These are phyloP conservation scores for Monoraphidium neglectum DNA, from an alignment of 139 green algal genomes.

Conservation along the genomic window DNA sequence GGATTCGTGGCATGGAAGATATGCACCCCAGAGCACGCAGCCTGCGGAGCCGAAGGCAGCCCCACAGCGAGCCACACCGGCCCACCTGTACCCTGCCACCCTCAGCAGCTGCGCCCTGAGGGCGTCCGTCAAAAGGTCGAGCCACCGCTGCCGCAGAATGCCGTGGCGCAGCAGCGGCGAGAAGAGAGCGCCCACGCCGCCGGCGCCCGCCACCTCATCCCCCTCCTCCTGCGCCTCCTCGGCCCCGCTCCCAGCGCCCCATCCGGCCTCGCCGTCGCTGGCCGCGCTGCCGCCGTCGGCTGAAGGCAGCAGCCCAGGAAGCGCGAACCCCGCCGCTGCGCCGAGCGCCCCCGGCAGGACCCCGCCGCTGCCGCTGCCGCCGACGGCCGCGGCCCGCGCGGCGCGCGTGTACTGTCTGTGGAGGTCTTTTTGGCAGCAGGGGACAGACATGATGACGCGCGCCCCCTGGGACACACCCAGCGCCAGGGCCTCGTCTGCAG, in stretches of 20 bases:
- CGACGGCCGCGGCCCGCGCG: conserved; percentile 1
- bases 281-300: no score
- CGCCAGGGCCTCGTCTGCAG: conserved; percentile 53
- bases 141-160: conserved; percentile 58
- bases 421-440: conserved; percentile 72
- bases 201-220: no score
- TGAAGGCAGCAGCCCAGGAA: no score
- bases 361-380: neutral
- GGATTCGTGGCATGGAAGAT: no score
- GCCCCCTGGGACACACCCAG: conserved; percentile 45
- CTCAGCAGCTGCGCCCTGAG: conserved; percentile 45
- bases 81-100: conserved; percentile 42
- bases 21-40: no score
- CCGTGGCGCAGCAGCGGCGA: conserved; percentile 52
- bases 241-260: no score
- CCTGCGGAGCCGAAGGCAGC: no score
- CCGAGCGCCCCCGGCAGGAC: conserved; percentile 1
- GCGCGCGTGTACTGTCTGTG: conserved; percentile 43
- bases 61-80: no score
- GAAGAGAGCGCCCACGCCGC: conserved; percentile 7
- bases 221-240: no score
- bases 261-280: no score
- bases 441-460: conserved; percentile 52
- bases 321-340: no score
- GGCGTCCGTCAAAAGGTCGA: conserved; percentile 63